These are phyloP conservation scores for Phaeosphaeriaceae sp. DNA, from an alignment of 2,329 filamentous ascomycete species.

Conservation along the genomic window DNA sequence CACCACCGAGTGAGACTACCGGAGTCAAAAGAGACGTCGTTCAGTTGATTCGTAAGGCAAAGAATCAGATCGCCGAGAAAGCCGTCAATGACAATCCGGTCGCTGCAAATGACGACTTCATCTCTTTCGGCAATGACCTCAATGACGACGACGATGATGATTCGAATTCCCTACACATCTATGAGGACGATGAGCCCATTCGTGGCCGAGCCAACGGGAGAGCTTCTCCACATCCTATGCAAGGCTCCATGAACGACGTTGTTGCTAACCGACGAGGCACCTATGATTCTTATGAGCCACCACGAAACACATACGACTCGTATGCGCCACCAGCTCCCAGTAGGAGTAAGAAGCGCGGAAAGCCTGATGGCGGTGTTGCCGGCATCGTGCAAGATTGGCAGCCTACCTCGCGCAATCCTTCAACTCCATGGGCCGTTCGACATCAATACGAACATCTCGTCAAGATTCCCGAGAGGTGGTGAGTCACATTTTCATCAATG, in stretches of 20 bases:
- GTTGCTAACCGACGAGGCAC: neutral
- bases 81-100: constrained; percentile 60
- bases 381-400: constrained; percentile 54
- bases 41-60: constrained; percentile 88
- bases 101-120: constrained; percentile 76
- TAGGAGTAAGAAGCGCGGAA: constrained; percentile 67
- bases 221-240: constrained; percentile 9
- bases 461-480: constrained; percentile 61
- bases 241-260: constrained; percentile 29
- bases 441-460: constrained; percentile 58
- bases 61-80: constrained; percentile 64
- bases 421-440: constrained; percentile 57
- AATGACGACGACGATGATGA: constrained; percentile 11
- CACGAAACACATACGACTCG: constrained; percentile 8
- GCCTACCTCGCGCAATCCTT: constrained; percentile 41
- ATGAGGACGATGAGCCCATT: constrained; percentile 3
- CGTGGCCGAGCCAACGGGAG: neutral
- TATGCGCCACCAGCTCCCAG: constrained; percentile 18
- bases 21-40: constrained; percentile 87
- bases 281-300: constrained; percentile 4
- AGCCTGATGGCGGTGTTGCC: constrained; percentile 55
- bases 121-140: constrained; percentile 66
- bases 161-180: neutral
- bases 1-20: constrained; percentile 74
- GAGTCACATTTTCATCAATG: constrained; percentile 2